These are phyloP conservation scores for Chrysoporthe cubensis DNA, from an alignment of 2,329 filamentous ascomycete species.

Conservation along the genomic window DNA sequence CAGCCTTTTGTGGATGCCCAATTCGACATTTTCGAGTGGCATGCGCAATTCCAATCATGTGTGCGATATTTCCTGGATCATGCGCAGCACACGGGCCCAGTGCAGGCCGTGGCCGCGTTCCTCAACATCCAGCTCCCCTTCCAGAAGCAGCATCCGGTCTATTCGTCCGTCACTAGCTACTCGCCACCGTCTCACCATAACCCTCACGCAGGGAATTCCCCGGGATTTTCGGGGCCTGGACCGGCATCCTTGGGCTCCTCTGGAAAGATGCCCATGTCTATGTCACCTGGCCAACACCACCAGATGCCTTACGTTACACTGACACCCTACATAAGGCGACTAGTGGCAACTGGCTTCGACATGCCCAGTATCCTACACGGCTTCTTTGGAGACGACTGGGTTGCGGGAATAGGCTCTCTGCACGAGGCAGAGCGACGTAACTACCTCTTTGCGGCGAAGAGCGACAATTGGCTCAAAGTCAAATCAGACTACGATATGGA, in stretches of 20 bases:
- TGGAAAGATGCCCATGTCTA: constrained; percentile 19
- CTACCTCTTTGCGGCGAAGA: constrained; percentile 94
- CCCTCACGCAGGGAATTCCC: constrained; percentile 38
- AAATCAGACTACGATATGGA: constrained; percentile 91
- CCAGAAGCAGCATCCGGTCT: constrained; percentile 63
- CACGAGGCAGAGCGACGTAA: constrained; percentile 91
- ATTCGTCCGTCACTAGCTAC: constrained; percentile 44
- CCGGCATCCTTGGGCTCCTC: constrained; percentile 17
- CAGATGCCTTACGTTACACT: constrained; percentile 61
- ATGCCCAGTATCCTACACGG: constrained; percentile 84
- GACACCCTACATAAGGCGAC: constrained; percentile 85
- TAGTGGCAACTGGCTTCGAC: constrained; percentile 92
- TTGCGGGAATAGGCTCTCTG: constrained; percentile 75
- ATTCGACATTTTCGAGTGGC: constrained; percentile 90
- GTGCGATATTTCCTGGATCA: constrained; percentile 90
- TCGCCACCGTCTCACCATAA: constrained; percentile 39
- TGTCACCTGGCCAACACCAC: constrained; percentile 28
- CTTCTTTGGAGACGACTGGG: constrained; percentile 96
- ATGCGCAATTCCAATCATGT: constrained; percentile 87
- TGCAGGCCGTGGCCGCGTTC: constrained; percentile 87
- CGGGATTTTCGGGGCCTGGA: constrained; percentile 34
- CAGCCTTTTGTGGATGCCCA: constrained; percentile 53
- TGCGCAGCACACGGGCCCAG: constrained; percentile 79
- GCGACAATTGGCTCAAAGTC: constrained; percentile 84
- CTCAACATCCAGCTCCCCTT: constrained; percentile 91